These are phyloP conservation scores for Rugonectria rugulosa DNA, from an alignment of 2,329 filamentous ascomycete species.

Conservation along the genomic window DNA sequence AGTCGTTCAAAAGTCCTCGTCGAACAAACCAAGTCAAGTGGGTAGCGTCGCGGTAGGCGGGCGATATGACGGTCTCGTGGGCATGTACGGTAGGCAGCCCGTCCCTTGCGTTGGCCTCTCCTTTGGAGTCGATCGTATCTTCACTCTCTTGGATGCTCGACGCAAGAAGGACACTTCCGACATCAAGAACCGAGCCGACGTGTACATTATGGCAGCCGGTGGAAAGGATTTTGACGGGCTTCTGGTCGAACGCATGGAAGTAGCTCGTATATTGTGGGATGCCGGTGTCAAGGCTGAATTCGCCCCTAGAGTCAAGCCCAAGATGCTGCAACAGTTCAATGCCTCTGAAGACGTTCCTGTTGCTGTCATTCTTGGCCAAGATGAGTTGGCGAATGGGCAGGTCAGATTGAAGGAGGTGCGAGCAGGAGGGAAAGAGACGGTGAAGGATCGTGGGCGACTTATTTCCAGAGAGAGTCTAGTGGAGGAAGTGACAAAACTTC, in stretches of 20 bases:
- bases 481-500: too few relatives aligned
- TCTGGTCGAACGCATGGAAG: conserved; percentile 82
- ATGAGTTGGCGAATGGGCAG: conserved; percentile 83
- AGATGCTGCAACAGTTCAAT: conserved; percentile 89
- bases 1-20: conserved; percentile 74
- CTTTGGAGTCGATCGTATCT: conserved; percentile 95
- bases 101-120: conserved; percentile 75
- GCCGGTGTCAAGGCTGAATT: conserved; percentile 93
- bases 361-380: conserved; percentile 88
- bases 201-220: conserved; percentile 95
- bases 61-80: conserved; percentile 90
- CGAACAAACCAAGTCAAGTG: conserved; percentile 78
- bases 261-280: conserved; percentile 81
- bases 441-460: too few relatives aligned
- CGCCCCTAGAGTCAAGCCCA: conserved; percentile 88
- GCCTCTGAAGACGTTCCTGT: conserved; percentile 86
- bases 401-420: conserved; percentile 85
- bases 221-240: conserved; percentile 90
- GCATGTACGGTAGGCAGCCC: conserved; percentile 89
- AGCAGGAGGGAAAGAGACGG: too few relatives aligned
- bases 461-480: too few relatives aligned
- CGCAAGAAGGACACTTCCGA: conserved; percentile 59
- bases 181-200: conserved; percentile 77
- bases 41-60: conserved; percentile 90
- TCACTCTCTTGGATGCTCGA: conserved; percentile 83